phyloP scores from a whole-genome alignment of 257 asterid species.

The Solanum rostratum region DNA sequence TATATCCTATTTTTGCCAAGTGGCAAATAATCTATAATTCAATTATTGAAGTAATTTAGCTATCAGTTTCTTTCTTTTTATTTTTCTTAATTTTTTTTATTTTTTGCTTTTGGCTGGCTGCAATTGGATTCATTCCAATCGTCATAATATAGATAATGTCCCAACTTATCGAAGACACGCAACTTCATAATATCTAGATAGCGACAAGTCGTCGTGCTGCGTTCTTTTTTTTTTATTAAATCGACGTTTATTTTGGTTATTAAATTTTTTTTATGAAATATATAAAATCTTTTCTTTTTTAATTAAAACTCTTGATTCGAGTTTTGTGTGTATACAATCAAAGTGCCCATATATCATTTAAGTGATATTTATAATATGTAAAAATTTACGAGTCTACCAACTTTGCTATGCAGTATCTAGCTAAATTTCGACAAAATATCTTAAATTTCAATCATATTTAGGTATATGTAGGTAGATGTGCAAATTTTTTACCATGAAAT shows the following conservation, averaged over 20 bases:
- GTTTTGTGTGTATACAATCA: background rate
- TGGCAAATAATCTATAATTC: background rate
- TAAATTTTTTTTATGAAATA: background rate
- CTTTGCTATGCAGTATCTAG: background rate
- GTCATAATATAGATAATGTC: background rate
- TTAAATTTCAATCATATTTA: background rate
- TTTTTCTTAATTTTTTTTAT: no score
- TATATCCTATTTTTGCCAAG: background rate
- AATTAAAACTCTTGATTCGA: fast-evolving
- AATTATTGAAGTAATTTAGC: background rate
- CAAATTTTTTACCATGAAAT: background rate
- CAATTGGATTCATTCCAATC: background rate
- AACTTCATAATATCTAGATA: background rate
- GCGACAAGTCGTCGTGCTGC: background rate
- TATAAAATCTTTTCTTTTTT: background rate
- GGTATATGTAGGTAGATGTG: background rate
- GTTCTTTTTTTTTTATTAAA: background rate
- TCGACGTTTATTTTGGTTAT: background rate
- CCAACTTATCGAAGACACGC: background rate
- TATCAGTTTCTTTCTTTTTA: background rate
- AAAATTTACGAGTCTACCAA: background rate
- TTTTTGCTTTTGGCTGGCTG: background rate
- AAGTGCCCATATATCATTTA: background rate
- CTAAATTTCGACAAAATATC: background rate
- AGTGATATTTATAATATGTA: background rate